These are phyloP conservation scores for Geosiphon pyriformis DNA, from an alignment of 192 early-diverging fungal species.

Conservation along the genomic window DNA sequence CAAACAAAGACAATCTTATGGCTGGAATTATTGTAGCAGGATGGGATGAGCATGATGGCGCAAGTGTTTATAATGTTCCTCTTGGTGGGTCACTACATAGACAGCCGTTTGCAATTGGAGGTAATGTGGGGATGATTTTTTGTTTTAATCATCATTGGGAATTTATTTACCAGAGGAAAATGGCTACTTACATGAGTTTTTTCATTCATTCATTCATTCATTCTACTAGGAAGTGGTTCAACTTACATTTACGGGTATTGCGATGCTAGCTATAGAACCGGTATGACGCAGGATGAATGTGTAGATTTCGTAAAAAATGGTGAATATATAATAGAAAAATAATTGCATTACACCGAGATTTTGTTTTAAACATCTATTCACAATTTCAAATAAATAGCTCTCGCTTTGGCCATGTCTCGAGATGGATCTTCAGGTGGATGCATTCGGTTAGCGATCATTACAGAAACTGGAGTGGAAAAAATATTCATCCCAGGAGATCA, in stretches of 20 bases:
- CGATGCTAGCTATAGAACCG: slow-evolving; percentile 74
- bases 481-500: slow-evolving; percentile 80
- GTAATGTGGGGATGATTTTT: too few relatives aligned
- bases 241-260: slow-evolving; percentile 98
- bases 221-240: slow-evolving; percentile 71
- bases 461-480: slow-evolving; percentile 81
- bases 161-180: too few relatives aligned
- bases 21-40: slow-evolving; percentile 98
- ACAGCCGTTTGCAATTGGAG: slow-evolving; percentile 90
- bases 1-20: slow-evolving; percentile 81
- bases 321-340: slow-evolving; percentile 37
- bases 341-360: background rate
- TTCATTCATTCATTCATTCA: background rate
- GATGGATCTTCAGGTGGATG: slow-evolving; percentile 97
- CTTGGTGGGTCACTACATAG: slow-evolving; percentile 90
- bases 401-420: slow-evolving; percentile 89
- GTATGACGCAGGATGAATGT: slow-evolving; percentile 83
- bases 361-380: background rate
- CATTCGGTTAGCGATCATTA: slow-evolving; percentile 91
- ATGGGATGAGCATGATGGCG: slow-evolving; percentile 90
- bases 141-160: too few relatives aligned
- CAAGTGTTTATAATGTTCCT: slow-evolving; percentile 84
- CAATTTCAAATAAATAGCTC: slow-evolving; percentile 44
- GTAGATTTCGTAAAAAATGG: slow-evolving; percentile 92
- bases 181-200: background rate